Percentiles rank a stretch among this genome's conserved stretches.
Conservation (phyloP, 2,329 filamentous ascomycete species). For the Nothopassalora personata region DNA sequence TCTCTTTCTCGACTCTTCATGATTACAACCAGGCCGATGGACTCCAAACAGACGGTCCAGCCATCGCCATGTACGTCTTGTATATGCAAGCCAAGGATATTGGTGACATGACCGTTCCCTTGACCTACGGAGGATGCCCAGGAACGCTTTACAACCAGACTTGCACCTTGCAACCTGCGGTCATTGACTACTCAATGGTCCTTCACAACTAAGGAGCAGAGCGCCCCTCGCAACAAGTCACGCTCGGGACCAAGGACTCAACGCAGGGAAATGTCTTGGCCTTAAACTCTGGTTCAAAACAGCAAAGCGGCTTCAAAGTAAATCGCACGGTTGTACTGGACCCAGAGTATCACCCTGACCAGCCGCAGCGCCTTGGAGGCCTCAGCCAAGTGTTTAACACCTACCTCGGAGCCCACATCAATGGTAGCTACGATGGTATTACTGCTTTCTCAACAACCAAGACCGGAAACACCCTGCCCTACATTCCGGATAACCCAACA, state of each 20-base stretch:
- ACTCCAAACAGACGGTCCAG: too few species aligned
- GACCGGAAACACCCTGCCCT: background rate
- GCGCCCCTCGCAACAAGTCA: background rate
- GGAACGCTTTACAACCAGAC: background rate
- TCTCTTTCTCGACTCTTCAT: too few species aligned
- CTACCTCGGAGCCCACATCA: background rate
- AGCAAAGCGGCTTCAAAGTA: conserved; percentile 2
- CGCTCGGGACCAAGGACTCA: background rate
- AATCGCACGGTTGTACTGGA: background rate
- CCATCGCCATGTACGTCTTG: background rate
- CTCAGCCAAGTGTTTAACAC: background rate
- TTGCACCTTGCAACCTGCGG: conserved; percentile 2
- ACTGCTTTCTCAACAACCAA: background rate
- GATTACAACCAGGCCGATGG: too few species aligned
- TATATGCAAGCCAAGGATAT: background rate
- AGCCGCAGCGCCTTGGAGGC: conserved; percentile 6
- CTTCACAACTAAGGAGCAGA: background rate
- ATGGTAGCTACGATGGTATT: background rate
- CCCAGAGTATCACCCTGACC: background rate
- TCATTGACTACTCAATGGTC: conserved; percentile 3
- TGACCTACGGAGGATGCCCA: background rate
- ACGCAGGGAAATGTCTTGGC: background rate
- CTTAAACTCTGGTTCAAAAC: conserved; percentile 1
- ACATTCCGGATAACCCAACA: background rate
- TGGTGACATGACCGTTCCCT: too few species aligned